Base-by-base conservation (phyloP, 257 asterid genomes). In the Paulownia fortunei region DNA sequence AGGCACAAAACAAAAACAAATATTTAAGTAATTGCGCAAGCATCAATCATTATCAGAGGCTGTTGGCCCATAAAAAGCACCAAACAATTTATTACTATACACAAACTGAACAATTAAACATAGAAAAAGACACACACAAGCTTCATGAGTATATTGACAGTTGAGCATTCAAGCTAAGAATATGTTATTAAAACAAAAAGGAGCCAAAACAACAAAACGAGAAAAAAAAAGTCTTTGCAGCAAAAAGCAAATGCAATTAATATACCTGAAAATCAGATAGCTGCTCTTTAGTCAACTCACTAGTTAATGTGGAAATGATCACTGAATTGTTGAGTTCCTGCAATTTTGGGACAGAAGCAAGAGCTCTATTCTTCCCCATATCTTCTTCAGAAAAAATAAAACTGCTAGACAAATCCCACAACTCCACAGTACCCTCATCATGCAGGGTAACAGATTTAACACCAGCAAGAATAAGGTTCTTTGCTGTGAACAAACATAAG, bases 371-470 rank as follows among this genome's bases (percentile, higher is more conserved):
- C 73, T 85, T 85, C 23, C 90, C 90, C 82, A 86, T 46, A 84
- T 86, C 90, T 6, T 84, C 79, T 69, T 84, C 90, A 6, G 90
- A 66, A 32, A 86, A 84, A 47, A 80, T 23, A 64, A 86, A 86
- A 39, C 76, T 82, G 77, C 90, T 76, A 13, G 90, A 77, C 76
- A 86, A 41, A 77, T 86, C 90, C 90, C 90, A 86, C 32, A 86
- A 68, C 82, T 84, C 90, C 72, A 86, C 90, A 5, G 42, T 82
- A 8, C 87, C 88, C 71, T 55, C 81, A 76, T 86, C 90, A 74
- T 86, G 90, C 46, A 86, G 67, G 10, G 88, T 86, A 47, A 86
- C 88, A 63, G 90, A 86, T 70, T 84, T 86, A 30, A 86, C 90
- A 47, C 90, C 90, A 69, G 90, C 90, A 56, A 86, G 90, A 39